A percentile compares a stretch with the other conserved stretches of the same genome.
These are phyloP conservation scores for Silybum marianum DNA, from an alignment of 129 eudicot species.

Conservation along the genomic window DNA sequence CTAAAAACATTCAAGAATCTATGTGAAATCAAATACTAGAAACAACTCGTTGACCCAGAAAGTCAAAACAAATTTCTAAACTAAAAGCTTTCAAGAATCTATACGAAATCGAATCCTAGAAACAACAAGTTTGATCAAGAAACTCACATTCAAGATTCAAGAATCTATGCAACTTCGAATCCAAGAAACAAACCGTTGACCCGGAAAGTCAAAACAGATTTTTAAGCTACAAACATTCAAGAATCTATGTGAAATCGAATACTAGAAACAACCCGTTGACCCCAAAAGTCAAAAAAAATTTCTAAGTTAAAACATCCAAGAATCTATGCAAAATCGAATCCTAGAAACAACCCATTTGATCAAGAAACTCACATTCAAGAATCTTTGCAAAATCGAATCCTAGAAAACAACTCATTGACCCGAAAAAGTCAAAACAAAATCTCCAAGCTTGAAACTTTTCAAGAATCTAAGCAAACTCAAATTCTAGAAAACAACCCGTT, in stretches of 20 bases:
- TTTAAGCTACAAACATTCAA: background rate
- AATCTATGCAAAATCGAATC: too few relatives aligned
- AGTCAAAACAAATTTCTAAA: too few relatives aligned
- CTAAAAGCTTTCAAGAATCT: too few relatives aligned
- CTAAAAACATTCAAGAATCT: background rate
- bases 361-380: background rate
- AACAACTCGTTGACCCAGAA: background rate
- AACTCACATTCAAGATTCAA: too few relatives aligned
- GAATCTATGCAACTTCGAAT: too few relatives aligned
- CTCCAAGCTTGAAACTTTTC: too few relatives aligned
- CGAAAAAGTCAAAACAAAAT: background rate
- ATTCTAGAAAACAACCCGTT: background rate
- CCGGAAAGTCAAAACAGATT: too few relatives aligned
- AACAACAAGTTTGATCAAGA: too few relatives aligned
- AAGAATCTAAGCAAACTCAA: background rate
- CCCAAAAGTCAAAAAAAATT: background rate
- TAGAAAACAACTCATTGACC: background rate
- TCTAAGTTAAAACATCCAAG: too few relatives aligned
- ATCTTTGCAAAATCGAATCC: background rate
- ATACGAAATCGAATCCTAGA: too few relatives aligned
- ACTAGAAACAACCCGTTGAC: constrained; percentile 10
- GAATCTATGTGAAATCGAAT: background rate
- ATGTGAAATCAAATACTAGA: background rate
- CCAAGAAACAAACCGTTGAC: background rate
- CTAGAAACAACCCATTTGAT: too few relatives aligned